phyloP scores from a whole-genome alignment of 2,329 filamentous ascomycete genomes.

The Penicillium sp. region DNA sequence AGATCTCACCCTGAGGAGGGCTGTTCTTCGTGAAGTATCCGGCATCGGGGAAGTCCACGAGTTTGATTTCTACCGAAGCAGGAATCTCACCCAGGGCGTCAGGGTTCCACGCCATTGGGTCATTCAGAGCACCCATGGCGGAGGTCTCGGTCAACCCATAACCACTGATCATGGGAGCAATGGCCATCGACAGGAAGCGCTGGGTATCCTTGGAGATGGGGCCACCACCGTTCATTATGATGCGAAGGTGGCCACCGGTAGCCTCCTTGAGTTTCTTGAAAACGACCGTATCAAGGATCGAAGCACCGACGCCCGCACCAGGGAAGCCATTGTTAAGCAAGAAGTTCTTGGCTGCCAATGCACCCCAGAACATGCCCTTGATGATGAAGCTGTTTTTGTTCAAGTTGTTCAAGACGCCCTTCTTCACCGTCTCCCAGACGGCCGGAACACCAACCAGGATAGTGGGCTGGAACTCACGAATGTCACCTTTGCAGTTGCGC shows the following conservation, averaged over 20 bases:
- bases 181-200: slow-evolving; percentile 83
- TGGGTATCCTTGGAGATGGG: slow-evolving; percentile 84
- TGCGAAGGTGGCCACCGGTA: slow-evolving; percentile 80
- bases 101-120: slow-evolving; percentile 78
- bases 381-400: slow-evolving; percentile 65
- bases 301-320: slow-evolving; percentile 51
- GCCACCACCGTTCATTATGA: slow-evolving; percentile 91
- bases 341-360: slow-evolving; percentile 58
- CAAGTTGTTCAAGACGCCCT: slow-evolving; percentile 80
- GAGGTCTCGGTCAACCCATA: slow-evolving; percentile 94
- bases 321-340: slow-evolving; percentile 52
- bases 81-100: slow-evolving; percentile 72
- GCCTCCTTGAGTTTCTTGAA: slow-evolving; percentile 89
- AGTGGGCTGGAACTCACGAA: slow-evolving; percentile 84
- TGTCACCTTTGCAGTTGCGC: slow-evolving; percentile 87
- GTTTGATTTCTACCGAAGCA: slow-evolving; percentile 76
- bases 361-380: slow-evolving; percentile 72
- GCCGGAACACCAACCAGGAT: slow-evolving; percentile 92
- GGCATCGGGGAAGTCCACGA: slow-evolving; percentile 85
- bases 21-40: slow-evolving; percentile 71
- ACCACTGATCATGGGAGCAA: slow-evolving; percentile 89
- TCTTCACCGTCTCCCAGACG: slow-evolving; percentile 95
- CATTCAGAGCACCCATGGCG: slow-evolving; percentile 56
- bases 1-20: slow-evolving; percentile 87
- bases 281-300: slow-evolving; percentile 71